Evolutionary conservation across 164 flowering plant genomes (phyloP), one percentile per base, ranked within the genome.

Genomic region (Macadamia integrifolia): DNA sequence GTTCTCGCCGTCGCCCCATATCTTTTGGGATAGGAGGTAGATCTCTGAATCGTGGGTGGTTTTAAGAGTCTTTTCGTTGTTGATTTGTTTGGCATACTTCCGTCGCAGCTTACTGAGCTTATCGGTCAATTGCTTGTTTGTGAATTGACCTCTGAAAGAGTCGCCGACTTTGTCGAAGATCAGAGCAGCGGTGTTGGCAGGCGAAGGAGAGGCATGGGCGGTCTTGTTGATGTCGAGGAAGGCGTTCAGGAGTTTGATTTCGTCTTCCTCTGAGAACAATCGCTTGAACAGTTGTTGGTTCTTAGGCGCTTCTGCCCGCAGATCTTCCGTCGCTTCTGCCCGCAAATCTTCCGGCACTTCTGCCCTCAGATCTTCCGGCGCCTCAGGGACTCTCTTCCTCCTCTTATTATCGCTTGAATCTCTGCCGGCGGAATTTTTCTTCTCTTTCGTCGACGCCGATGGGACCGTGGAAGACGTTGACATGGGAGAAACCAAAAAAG

Each of bases 191-290:
- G 61, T 61, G 2, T 42, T 9, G 29, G 49, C 11, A 14, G 72
- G 72, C 18, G 66, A 53, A 11, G 66, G 44, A 15, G 62, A 40
- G 35, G 30, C 17, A 23, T 60, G 11, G 8, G 62, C 62, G 6
- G 43, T 60, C 40, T 69, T 64, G 66, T 7, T 42, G 48, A 62
- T 69, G 15, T 69, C 66, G 40, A 43, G 62, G 61, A 69, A 62
- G 7, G 62, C 61, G 3, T 62, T 56, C 8, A 69, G 72, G 10
- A 69, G 62, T 43, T 43, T 43, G 55, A 69, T 62, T 61, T 62
- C 66, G 35, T 69, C 72, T 8, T 62, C 66, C 10, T 62, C 66
- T 0, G 72, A 53, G 62, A 63, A 55, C 1, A 63, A 53, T 11
- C 55, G 53, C 8, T 62, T 50, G 29, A 44, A 58, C 46, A 12